These are phyloP conservation scores for Gastrolobium villosum DNA, from an alignment of 306 rosid genomes.

Conservation along the genomic window DNA sequence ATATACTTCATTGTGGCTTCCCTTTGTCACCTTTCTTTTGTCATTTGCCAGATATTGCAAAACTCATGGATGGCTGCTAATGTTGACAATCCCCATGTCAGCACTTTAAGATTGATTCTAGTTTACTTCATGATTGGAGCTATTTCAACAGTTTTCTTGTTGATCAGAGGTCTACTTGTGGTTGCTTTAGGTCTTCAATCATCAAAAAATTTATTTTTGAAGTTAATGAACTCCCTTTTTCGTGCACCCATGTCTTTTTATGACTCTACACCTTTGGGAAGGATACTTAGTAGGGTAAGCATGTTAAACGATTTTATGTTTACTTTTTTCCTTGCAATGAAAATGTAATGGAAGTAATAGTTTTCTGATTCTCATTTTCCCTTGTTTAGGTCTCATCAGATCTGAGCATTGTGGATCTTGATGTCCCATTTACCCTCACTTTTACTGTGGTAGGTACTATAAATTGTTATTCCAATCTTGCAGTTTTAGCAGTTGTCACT, in stretches of 20 bases:
- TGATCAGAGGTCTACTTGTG: conserved; percentile 46
- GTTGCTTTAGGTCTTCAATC: conserved; percentile 54
- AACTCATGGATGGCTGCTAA: conserved; percentile 68
- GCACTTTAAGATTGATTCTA: conserved; percentile 37
- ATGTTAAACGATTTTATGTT: background rate
- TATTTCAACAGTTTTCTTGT: conserved; percentile 39
- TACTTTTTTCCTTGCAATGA: background rate
- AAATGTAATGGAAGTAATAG: conserved; percentile 23
- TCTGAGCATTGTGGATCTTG: no score
- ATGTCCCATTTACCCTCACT: no score
- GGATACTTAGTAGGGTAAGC: conserved; percentile 71
- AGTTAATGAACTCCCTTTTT: conserved; percentile 66
- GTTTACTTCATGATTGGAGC: conserved; percentile 55
- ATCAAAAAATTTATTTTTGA: conserved; percentile 54
- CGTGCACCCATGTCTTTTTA: conserved; percentile 69
- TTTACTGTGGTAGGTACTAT: no score
- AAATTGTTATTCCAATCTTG: no score
- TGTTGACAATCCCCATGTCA: conserved; percentile 51
- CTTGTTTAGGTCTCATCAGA: conserved; percentile 63
- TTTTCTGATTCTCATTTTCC: background rate
- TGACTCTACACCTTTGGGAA: conserved; percentile 76
- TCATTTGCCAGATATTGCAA: conserved; percentile 57
- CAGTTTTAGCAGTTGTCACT: no score
- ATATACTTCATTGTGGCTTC: conserved; percentile 46
- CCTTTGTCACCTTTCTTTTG: conserved; percentile 44